A percentile compares a stretch with the other conserved stretches of the same genome.
These are phyloP conservation scores for Schizonepeta tenuifolia DNA, from an alignment of 257 asterid genomes.

Conservation along the genomic window DNA sequence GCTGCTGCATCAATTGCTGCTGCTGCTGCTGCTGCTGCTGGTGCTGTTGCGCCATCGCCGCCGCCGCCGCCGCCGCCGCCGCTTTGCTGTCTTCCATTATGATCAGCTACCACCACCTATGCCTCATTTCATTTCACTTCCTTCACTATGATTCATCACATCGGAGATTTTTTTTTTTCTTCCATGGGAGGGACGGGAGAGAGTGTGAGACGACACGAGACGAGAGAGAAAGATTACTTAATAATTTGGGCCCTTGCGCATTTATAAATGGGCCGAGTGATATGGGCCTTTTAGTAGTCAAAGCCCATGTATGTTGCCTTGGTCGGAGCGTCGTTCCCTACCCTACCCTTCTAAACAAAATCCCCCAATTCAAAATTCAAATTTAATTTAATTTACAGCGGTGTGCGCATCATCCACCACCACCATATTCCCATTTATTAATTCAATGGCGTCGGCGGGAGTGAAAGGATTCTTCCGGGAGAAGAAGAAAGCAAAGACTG, in stretches of 20 bases:
- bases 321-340: neutral
- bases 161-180: neutral
- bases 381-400: conserved; percentile 8
- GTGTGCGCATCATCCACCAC: neutral
- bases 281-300: neutral
- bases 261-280: neutral
- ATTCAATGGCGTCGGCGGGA: conserved; percentile 49
- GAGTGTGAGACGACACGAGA: no score
- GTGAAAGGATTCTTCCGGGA: conserved; percentile 77
- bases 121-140: neutral
- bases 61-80: conserved; percentile 38
- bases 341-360: neutral
- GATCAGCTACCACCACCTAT: neutral
- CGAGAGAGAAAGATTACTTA: neutral
- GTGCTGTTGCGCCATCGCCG: conserved; percentile 37
- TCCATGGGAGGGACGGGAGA: neutral
- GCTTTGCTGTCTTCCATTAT: conserved; percentile 43
- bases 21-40: conserved; percentile 45
- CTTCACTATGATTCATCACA: no score
- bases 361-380: conserved; percentile 28
- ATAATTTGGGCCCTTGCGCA: neutral
- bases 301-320: conserved; percentile 4
- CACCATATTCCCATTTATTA: neutral
- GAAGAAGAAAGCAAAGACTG: conserved; percentile 58
- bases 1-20: conserved; percentile 45